phyloP scores from a whole-genome alignment of 345 rosid species.

The Trapa bicornis region DNA sequence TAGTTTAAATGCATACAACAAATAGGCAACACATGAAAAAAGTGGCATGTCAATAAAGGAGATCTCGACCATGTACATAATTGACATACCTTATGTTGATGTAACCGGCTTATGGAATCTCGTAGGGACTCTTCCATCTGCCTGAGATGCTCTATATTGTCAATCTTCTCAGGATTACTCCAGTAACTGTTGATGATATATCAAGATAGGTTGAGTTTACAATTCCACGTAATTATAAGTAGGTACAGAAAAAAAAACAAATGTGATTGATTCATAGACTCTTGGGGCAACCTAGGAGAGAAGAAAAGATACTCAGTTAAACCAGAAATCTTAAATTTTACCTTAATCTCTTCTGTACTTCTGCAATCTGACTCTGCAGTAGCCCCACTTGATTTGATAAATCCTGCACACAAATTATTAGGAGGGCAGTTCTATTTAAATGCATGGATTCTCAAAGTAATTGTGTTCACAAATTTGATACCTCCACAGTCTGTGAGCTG shows the following conservation, averaged over 20 bases:
- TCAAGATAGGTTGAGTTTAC: not conserved
- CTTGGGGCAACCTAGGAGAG: not conserved
- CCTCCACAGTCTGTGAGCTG: constrained; percentile 73
- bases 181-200: constrained; percentile 42
- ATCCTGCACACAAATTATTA: constrained; percentile 34
- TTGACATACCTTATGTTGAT: constrained; percentile 39
- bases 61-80: not conserved
- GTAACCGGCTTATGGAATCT: constrained; percentile 45
- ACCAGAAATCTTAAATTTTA: constrained; percentile 20
- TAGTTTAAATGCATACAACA: not conserved
- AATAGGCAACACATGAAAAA: not conserved
- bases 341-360: constrained; percentile 71
- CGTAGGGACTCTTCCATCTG: constrained; percentile 72
- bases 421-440: constrained; percentile 7
- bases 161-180: constrained; percentile 57
- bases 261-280: not conserved
- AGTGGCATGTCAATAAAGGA: not conserved
- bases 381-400: constrained; percentile 48
- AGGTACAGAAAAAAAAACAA: not conserved
- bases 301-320: constrained; percentile 7
- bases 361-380: constrained; percentile 48
- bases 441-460: constrained; percentile 1
- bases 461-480: constrained; percentile 11
- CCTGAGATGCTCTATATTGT: constrained; percentile 45
- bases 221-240: not conserved